Base-by-base conservation (phyloP, 352 stramenopile genomes). In the Phytophthora pinifolia region DNA sequence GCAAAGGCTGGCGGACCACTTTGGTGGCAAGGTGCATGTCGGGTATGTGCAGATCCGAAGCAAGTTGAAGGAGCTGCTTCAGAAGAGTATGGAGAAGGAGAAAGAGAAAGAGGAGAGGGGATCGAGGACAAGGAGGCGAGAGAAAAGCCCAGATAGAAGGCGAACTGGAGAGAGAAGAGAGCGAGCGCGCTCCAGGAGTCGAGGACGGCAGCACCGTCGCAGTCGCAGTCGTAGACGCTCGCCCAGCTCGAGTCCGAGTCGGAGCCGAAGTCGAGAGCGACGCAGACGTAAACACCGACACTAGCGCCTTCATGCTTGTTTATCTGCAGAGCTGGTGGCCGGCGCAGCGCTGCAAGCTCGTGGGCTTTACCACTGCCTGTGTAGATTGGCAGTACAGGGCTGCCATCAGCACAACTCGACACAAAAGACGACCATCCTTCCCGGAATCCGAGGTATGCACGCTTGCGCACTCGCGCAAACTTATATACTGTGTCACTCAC, bases 1-100 rank as follows among this genome's bases (percentile, higher is more conserved):
- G 46, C 79, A 79, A 3, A 81, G 89, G 13, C 67, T 97, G 9
- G 84, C 86, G 1, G 89, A 97, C 39, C 89, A 97, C 49, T 97
- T 93, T 77, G 85, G 83, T 15, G 89, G 89, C 17, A 97, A 97
- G 63, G 63, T 96, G 22, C 89, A 97, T 35, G 62, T 97, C 6
- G 89, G 89, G 0, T 97, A 94, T 58, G 66, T 96, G 30, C 79
- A 96, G 56, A 96, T 97, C 57, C 63, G 87, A 44, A 78, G 80
- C 30, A 95, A 96, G 61, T 72, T 96, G 20, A 60, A 84, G 30
- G 83, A 91, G 37, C 79, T 97, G 39, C 52, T 72, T 10, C 44
- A 55, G 14, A 43, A 54, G 48, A 59, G n/a, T n/a, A n/a, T n/a
- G n/a, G n/a, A 10, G 0, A 27, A 46, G n/a, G 1, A 37, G 22